These are phyloP conservation scores for Bonia amplexicaulis DNA, from an alignment of 176 grass and related monocot genomes.

Conservation along the genomic window DNA sequence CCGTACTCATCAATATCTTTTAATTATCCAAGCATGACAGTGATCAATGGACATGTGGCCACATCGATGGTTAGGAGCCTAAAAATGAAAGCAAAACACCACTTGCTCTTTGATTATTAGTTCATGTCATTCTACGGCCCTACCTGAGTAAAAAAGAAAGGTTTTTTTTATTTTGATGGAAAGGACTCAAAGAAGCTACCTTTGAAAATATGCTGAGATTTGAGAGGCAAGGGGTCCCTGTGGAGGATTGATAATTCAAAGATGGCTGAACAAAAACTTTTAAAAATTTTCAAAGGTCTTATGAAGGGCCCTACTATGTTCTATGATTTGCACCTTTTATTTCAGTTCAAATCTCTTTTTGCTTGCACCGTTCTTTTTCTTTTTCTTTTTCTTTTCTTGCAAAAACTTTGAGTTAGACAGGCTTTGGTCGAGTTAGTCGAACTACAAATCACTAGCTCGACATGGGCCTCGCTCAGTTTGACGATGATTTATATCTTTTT, in stretches of 20 bases:
- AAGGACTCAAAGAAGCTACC: slow-evolving; percentile 29
- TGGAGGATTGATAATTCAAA: slow-evolving; percentile 21
- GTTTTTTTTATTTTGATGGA: slow-evolving; percentile 2
- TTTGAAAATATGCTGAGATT: slow-evolving; percentile 43
- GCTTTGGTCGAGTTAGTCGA: slow-evolving; percentile 13
- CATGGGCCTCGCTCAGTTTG: not conserved
- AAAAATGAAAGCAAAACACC: not conserved
- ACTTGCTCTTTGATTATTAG: not conserved
- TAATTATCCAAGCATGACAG: too few species aligned
- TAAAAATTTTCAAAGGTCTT: slow-evolving; percentile 13
- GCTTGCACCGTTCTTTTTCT: not conserved
- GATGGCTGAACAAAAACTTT: not conserved
- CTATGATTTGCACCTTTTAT: not conserved
- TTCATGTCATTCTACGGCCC: not conserved
- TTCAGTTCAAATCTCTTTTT: slow-evolving; percentile 1
- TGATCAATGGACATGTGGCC: not conserved
- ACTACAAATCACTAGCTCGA: not conserved
- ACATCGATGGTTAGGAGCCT: not conserved
- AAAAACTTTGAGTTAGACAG: slow-evolving; percentile 12
- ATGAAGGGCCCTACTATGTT: slow-evolving; percentile 31
- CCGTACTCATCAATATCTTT: not conserved
- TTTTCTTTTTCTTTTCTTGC: slow-evolving; percentile 29
- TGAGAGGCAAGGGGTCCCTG: slow-evolving; percentile 6
- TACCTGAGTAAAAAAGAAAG: not conserved
- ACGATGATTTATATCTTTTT: too few species aligned